Evolutionary conservation across 1,284 basidiomycete species (phyloP).

Genomic region (Ganoderma meredithae): DNA sequence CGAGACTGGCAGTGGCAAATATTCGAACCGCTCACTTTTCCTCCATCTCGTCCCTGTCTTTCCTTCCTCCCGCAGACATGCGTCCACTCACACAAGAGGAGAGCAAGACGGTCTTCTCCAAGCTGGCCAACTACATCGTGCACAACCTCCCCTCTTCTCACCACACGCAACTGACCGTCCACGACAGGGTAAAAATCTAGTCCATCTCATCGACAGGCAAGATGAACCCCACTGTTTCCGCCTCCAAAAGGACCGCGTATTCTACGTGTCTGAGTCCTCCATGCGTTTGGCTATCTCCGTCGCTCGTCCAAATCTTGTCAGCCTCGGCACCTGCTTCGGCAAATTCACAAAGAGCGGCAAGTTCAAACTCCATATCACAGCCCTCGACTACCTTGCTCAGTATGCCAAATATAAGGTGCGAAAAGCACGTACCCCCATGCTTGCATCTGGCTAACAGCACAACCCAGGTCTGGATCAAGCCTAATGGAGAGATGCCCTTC

Average conservation of each 20-base stretch:
- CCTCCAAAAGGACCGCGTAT: conserved; percentile 90
- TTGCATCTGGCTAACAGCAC: conserved; percentile 5
- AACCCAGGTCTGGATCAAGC: conserved; percentile 95
- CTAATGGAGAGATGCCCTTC: conserved; percentile 99
- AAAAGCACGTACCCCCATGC: neutral
- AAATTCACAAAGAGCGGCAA: conserved; percentile 98
- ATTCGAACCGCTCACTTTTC: neutral
- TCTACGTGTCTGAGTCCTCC: conserved; percentile 92
- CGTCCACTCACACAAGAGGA: conserved; percentile 88
- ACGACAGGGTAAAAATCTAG: conserved; percentile 84
- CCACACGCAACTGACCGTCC: neutral
- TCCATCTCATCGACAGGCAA: conserved; percentile 87
- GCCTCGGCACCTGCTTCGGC: conserved; percentile 96
- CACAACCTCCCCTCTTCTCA: conserved; percentile 37
- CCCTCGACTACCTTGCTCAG: conserved; percentile 92
- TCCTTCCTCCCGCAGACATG: conserved; percentile 52
- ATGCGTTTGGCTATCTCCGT: conserved; percentile 95
- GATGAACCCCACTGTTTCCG: conserved; percentile 92
- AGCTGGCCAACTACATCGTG: conserved; percentile 92
- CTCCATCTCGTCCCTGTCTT: neutral
- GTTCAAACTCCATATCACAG: conserved; percentile 96
- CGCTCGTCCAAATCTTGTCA: conserved; percentile 91
- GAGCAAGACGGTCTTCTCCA: conserved; percentile 87
- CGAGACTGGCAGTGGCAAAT: too few relatives aligned
- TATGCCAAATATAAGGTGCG: conserved; percentile 98